These are phyloP conservation scores for Pythium aphanidermatum DNA, from an alignment of 352 stramenopile species.

Conservation along the genomic window DNA sequence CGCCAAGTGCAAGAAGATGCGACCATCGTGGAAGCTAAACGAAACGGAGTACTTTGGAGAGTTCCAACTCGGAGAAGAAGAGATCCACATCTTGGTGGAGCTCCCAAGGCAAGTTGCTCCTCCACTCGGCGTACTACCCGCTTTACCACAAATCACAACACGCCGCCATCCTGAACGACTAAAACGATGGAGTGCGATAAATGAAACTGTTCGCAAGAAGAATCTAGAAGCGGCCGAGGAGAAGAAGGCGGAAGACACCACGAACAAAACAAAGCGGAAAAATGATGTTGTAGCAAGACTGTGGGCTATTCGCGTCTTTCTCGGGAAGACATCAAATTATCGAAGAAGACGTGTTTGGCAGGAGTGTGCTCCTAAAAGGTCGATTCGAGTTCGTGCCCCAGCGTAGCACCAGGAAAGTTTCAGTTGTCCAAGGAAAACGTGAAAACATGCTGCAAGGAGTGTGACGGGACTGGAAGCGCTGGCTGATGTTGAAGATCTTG, in stretches of 20 bases:
- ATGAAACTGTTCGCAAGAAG: slow-evolving; percentile 16
- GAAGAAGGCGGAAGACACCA: too few relatives aligned
- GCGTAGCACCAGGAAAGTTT: slow-evolving; percentile 17
- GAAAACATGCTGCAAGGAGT: slow-evolving; percentile 17
- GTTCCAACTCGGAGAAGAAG: slow-evolving; percentile 9
- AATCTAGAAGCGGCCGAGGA: slow-evolving; percentile 2
- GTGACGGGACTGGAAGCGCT: slow-evolving; percentile 18
- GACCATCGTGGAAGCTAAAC: slow-evolving; percentile 8
- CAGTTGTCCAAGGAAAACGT: slow-evolving; percentile 18
- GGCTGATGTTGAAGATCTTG: slow-evolving; percentile 15
- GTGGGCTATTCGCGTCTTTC: slow-evolving; percentile 1
- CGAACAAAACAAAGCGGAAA: slow-evolving; percentile 4
- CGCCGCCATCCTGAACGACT: slow-evolving; percentile 13
- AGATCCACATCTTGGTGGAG: slow-evolving; percentile 15
- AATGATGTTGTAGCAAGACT: background rate
- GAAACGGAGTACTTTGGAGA: slow-evolving; percentile 11
- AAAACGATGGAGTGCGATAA: slow-evolving; percentile 16
- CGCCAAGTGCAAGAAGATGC: slow-evolving; percentile 11
- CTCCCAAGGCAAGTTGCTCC: too few relatives aligned
- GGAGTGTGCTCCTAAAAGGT: slow-evolving; percentile 14
- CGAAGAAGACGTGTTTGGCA: slow-evolving; percentile 19
- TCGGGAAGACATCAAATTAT: slow-evolving; percentile 9
- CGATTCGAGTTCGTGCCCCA: slow-evolving; percentile 23
- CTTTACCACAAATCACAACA: too few relatives aligned
- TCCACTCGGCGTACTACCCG: too few relatives aligned